These are phyloP conservation scores for Tillandsia leiboldiana DNA, from an alignment of 176 grass and related monocot genomes.

Conservation along the genomic window DNA sequence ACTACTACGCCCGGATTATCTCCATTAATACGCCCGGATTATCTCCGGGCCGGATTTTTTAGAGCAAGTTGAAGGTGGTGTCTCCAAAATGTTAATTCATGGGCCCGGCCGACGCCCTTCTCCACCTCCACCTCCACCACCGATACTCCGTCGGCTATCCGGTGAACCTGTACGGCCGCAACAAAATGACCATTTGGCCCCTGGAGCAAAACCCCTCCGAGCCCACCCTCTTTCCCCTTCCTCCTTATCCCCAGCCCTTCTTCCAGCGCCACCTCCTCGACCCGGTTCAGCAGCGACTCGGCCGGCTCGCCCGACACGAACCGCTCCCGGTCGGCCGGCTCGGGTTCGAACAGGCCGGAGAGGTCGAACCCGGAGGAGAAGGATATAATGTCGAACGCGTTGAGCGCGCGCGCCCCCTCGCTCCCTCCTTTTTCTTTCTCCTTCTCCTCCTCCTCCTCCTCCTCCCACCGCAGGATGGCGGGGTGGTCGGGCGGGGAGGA, in stretches of 20 bases:
- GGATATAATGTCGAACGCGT: constrained; percentile 33
- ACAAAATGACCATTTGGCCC: constrained; percentile 14
- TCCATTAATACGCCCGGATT: no score
- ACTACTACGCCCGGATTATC: no score
- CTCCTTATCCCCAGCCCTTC: constrained; percentile 12
- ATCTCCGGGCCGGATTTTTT: not conserved
- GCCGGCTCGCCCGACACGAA: constrained; percentile 2
- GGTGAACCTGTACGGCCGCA: constrained; percentile 22
- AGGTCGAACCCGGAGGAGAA: constrained; percentile 21
- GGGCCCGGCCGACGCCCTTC: not conserved
- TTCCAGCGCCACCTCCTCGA: constrained; percentile 19
- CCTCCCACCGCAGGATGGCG: not conserved
- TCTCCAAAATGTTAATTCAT: constrained; percentile 21
- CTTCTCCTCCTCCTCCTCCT: no score
- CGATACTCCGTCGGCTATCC: constrained; percentile 15
- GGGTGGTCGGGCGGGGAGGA: constrained; percentile 10
- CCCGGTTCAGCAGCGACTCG: constrained; percentile 15
- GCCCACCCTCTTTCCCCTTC: constrained; percentile 16
- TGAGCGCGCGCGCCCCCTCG: constrained; percentile 17
- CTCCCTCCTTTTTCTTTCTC: no score
- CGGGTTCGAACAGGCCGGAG: constrained; percentile 16
- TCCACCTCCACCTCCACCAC: constrained; percentile 27
- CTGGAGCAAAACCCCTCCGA: constrained; percentile 10
- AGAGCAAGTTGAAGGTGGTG: constrained; percentile 19
- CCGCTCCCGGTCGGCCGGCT: constrained; percentile 8